Conservation (phyloP, 129 eudicot species). For the Chrysanthemum makinoi region DNA sequence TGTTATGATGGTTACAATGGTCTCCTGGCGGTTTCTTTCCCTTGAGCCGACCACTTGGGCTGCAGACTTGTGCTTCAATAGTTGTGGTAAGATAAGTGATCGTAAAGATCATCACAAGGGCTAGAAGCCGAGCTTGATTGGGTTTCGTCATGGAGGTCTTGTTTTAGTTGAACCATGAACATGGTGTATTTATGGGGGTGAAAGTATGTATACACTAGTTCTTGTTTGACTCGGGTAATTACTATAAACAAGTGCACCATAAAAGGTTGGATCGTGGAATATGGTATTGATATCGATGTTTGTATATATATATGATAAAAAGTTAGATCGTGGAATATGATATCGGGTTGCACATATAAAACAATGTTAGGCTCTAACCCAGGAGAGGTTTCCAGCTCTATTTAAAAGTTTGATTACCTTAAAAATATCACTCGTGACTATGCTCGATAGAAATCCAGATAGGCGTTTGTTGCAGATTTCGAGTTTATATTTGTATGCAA, state of each 20-base stretch:
- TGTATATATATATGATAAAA: background rate
- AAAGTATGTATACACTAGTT: background rate
- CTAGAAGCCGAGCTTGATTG: slow-evolving; percentile 1
- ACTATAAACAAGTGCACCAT: background rate
- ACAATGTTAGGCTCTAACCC: no score
- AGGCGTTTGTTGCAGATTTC: no score
- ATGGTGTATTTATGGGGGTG: background rate
- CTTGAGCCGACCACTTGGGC: slow-evolving; percentile 17
- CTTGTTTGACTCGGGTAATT: background rate
- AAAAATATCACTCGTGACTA: background rate
- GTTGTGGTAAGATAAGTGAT: background rate
- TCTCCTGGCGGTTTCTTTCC: slow-evolving; percentile 26
- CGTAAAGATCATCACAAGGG: background rate
- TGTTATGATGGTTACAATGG: slow-evolving; percentile 6
- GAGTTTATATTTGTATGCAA: no score
- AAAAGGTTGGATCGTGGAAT: slow-evolving; percentile 3
- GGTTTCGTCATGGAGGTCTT: slow-evolving; percentile 11
- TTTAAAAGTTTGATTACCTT: background rate
- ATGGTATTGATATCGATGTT: background rate
- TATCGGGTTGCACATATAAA: background rate
- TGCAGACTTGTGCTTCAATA: slow-evolving; percentile 24
- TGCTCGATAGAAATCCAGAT: background rate
- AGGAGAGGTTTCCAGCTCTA: no score
- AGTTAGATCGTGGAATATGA: slow-evolving; percentile 3
- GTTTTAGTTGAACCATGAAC: background rate